These are phyloP conservation scores for Blastobotrys illinoisensis DNA, from an alignment of 1,139 yeast species.

Conservation along the genomic window DNA sequence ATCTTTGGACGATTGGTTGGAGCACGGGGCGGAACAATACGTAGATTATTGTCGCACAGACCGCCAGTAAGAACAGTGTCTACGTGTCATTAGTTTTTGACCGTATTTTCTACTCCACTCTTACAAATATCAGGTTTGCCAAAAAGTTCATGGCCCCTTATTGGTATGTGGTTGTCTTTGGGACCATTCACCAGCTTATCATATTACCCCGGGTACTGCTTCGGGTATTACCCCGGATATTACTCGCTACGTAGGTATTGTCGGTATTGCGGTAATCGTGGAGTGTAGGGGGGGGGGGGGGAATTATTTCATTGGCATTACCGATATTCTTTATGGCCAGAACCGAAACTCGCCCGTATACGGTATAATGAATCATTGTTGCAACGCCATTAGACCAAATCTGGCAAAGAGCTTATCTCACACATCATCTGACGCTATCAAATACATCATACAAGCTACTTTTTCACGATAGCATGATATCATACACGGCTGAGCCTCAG, in stretches of 20 bases:
- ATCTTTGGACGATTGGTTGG: constrained; percentile 15
- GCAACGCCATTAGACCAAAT: neutral
- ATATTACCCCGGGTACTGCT: too few relatives aligned
- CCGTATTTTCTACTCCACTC: constrained; percentile 3
- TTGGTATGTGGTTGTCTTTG: neutral
- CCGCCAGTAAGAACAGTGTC: constrained; percentile 13
- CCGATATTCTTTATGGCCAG: too few relatives aligned
- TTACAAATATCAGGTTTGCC: constrained; percentile 13
- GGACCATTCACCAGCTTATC: too few relatives aligned
- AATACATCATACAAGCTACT: neutral
- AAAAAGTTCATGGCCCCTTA: constrained; percentile 12
- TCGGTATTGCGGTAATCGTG: too few relatives aligned
- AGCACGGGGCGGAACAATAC: constrained; percentile 14
- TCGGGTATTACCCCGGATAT: too few relatives aligned
- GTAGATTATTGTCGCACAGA: constrained; percentile 9
- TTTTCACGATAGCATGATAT: neutral
- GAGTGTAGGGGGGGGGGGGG: too few relatives aligned
- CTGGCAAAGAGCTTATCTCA: neutral
- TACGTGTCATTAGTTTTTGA: constrained; percentile 5
- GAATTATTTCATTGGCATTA: too few relatives aligned
- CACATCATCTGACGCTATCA: neutral
- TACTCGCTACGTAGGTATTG: too few relatives aligned
- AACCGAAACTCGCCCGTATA: too few relatives aligned
- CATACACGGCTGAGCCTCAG: neutral
- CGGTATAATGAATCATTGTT: neutral